phyloP scores from a whole-genome alignment of 176 grass and related monocot species.

The Avena atlantica region DNA sequence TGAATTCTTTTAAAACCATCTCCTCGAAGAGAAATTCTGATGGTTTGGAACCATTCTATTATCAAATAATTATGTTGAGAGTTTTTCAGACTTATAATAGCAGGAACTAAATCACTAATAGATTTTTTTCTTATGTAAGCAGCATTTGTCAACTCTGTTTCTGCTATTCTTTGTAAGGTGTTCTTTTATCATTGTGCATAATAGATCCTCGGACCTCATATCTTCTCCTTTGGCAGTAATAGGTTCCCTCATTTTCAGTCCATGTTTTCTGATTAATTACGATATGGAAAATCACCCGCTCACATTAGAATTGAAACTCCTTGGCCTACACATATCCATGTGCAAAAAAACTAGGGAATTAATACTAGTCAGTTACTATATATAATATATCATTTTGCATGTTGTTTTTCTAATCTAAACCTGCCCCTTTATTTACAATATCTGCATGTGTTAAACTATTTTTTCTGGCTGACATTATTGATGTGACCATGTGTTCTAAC shows the following conservation, averaged over 20 bases:
- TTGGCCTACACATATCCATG: background rate
- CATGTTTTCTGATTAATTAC: constrained; percentile 7
- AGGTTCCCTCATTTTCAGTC: background rate
- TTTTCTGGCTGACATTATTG: constrained; percentile 16
- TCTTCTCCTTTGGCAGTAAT: background rate
- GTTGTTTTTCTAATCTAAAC: background rate
- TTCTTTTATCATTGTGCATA: constrained; percentile 29
- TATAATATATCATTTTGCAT: background rate
- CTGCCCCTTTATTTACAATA: background rate
- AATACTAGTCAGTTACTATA: background rate
- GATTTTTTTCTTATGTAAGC: background rate
- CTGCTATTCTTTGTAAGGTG: background rate
- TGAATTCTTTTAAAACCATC: background rate
- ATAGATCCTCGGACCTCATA: background rate
- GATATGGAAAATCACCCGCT: background rate
- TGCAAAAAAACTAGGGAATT: background rate
- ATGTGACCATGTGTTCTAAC: constrained; percentile 20
- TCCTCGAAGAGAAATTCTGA: background rate
- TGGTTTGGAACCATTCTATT: background rate
- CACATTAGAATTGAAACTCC: constrained; percentile 29
- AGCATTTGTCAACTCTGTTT: constrained; percentile 30
- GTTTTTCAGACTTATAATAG: background rate
- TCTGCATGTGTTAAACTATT: background rate
- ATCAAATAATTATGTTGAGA: background rate
- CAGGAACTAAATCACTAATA: no score